phyloP scores from a whole-genome alignment of 306 rosid species.

The Elaeagnus macrophylla region DNA sequence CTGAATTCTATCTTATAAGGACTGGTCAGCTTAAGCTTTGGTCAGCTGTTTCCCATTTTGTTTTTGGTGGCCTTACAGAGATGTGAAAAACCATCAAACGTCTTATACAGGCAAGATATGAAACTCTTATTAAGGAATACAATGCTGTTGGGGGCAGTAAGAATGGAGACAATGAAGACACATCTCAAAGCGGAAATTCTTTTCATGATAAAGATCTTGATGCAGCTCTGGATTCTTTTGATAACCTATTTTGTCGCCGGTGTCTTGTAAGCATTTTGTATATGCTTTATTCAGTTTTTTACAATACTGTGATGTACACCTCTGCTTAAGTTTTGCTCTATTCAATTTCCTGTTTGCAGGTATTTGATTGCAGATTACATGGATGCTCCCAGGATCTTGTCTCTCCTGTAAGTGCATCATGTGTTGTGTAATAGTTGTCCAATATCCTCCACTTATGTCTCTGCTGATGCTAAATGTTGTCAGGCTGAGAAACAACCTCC shows the following conservation, averaged over 20 bases:
- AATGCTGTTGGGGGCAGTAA: constrained; percentile 40
- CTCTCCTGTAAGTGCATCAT: constrained; percentile 61
- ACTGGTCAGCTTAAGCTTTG: constrained; percentile 70
- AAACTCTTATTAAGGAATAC: constrained; percentile 47
- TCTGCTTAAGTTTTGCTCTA: constrained; percentile 7
- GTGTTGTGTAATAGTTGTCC: constrained; percentile 2
- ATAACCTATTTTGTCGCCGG: constrained; percentile 93
- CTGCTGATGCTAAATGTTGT: constrained; percentile 20
- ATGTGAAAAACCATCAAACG: constrained; percentile 86
- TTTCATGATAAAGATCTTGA: constrained; percentile 90
- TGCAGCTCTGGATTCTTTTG: constrained; percentile 95
- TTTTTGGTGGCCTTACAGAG: constrained; percentile 93
- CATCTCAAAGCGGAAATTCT: constrained; percentile 44
- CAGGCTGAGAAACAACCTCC: constrained; percentile 85
- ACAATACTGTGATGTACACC: constrained; percentile 2
- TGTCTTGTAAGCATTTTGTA: constrained; percentile 62
- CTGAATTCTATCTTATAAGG: constrained; percentile 32
- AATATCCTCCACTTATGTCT: constrained; percentile 11
- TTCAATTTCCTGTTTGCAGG: constrained; percentile 40
- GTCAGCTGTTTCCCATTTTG: constrained; percentile 88
- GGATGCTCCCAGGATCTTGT: constrained; percentile 99
- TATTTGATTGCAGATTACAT: constrained; percentile 90
- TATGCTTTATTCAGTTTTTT: constrained; percentile 13
- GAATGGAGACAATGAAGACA: constrained; percentile 43
- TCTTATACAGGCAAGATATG: constrained; percentile 97